phyloP scores from a whole-genome alignment of 2,329 filamentous ascomycete genomes.

The Blastomyces percursus region DNA sequence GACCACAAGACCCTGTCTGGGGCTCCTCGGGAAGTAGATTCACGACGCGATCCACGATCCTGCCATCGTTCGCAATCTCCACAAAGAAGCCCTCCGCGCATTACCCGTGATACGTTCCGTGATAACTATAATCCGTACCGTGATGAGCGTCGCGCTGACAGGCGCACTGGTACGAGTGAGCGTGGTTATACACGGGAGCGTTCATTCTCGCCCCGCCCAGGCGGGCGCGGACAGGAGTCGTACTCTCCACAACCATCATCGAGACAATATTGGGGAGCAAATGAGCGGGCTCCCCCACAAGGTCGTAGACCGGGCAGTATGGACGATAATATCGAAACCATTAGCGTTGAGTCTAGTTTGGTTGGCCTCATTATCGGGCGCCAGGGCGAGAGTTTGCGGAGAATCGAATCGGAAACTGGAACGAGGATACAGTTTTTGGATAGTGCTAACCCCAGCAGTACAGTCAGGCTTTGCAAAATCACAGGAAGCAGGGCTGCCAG shows the following conservation, averaged over 20 bases:
- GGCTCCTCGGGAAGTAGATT: constrained; percentile 13
- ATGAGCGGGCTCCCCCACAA: constrained; percentile 47
- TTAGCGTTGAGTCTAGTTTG: constrained; percentile 74
- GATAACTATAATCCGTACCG: constrained; percentile 74
- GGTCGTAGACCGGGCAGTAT: constrained; percentile 28
- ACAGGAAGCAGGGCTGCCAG: constrained; percentile 61
- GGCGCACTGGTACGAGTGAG: constrained; percentile 40
- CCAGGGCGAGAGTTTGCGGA: constrained; percentile 76
- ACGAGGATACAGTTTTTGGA: constrained; percentile 84
- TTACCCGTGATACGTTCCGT: constrained; percentile 57
- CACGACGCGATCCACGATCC: constrained; percentile 40
- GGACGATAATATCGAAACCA: constrained; percentile 67
- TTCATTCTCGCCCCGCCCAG: constrained; percentile 57
- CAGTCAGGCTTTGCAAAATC: constrained; percentile 75
- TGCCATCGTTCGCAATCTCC: constrained; percentile 47
- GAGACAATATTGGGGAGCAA: constrained; percentile 38
- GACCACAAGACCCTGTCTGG: background rate
- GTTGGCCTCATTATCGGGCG: constrained; percentile 86
- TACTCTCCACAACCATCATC: constrained; percentile 50
- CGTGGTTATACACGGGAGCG: constrained; percentile 53
- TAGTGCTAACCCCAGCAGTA: constrained; percentile 57
- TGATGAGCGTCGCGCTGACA: constrained; percentile 65
- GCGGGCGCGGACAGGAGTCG: constrained; percentile 41
- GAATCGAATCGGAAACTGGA: constrained; percentile 70
- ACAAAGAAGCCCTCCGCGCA: constrained; percentile 57